A percentile compares a stretch with the other conserved stretches of the same genome.
phyloP scores from a whole-genome alignment of 208 protist species.

The Acanthamoeba castellanii region DNA sequence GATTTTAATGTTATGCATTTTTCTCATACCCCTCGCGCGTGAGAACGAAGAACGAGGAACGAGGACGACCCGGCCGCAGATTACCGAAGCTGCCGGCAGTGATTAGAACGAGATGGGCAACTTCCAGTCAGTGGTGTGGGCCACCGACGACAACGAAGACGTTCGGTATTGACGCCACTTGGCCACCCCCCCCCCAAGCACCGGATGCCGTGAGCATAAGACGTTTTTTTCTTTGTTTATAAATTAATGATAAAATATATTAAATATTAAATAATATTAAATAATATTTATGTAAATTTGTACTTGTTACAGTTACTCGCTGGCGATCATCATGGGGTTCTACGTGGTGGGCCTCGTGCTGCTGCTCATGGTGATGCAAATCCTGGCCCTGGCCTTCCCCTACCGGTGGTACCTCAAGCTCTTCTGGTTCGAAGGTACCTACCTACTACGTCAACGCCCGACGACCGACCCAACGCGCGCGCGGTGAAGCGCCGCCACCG shows the following conservation, averaged over 20 bases:
- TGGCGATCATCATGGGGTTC: neutral
- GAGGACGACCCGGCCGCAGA: neutral
- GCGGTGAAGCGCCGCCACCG: no score
- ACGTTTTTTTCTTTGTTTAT: no score
- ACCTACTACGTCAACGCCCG: no score
- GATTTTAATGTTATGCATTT: neutral
- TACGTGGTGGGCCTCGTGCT: conserved; percentile 15
- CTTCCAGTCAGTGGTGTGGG: neutral
- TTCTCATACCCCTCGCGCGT: no score
- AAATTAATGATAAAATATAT: no score
- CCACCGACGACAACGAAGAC: neutral
- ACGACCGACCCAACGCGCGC: no score
- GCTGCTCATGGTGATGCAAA: conserved; percentile 9
- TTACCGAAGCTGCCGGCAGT: neutral
- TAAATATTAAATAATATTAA: no score
- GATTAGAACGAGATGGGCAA: neutral
- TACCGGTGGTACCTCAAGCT: neutral
- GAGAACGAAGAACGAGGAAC: neutral
- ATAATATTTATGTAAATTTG: neutral
- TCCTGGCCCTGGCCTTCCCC: neutral
- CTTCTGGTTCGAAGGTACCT: conserved; percentile 17
- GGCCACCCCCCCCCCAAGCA: neutral
- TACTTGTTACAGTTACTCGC: neutral
- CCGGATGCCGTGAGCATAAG: neutral
- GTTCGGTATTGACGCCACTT: neutral